Percentiles rank a stretch among this genome's conserved stretches.
Evolutionary conservation across 2,329 filamentous ascomycete genomes (phyloP).

Genomic region (Nemania abortiva): DNA sequence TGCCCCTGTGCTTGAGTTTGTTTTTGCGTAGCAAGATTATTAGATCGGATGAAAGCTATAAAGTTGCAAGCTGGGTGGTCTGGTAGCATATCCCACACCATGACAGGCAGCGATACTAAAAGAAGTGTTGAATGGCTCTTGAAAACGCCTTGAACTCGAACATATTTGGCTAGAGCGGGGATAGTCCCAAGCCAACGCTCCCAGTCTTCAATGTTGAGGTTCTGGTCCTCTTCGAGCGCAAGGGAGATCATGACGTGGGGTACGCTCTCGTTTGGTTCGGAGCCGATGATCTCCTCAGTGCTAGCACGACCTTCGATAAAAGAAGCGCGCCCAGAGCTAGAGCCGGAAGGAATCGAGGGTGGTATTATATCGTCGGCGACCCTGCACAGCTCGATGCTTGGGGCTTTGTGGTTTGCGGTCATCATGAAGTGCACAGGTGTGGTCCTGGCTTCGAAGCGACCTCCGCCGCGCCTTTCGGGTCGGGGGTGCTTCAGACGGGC

Average conservation of each 20-base stretch:
- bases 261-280: conserved; percentile 65
- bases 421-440: conserved; percentile 74
- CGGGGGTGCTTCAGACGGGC: conserved; percentile 71
- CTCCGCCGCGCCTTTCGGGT: conserved; percentile 68
- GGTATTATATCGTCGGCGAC: conserved; percentile 52
- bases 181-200: conserved; percentile 68
- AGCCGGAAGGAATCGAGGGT: conserved; percentile 54
- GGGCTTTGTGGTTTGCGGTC: conserved; percentile 69
- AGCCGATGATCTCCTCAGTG: conserved; percentile 47
- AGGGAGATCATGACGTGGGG: conserved; percentile 73
- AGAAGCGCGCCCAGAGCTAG: conserved; percentile 39
- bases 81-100: conserved; percentile 70
- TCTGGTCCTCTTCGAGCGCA: conserved; percentile 68
- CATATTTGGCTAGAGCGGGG: conserved; percentile 69
- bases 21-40: conserved; percentile 61
- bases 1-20: conserved; percentile 41
- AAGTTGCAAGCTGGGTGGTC: conserved; percentile 69
- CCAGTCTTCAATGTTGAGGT: conserved; percentile 69
- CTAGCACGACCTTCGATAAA: conserved; percentile 47
- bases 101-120: conserved; percentile 68
- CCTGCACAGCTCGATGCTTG: conserved; percentile 67
- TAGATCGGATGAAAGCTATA: conserved; percentile 69
- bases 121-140: conserved; percentile 71
- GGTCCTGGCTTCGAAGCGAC: conserved; percentile 67
- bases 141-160: conserved; percentile 71